These are phyloP conservation scores for Floccularia luteovirens DNA, from an alignment of 768 basidiomycete species.

Conservation along the genomic window DNA sequence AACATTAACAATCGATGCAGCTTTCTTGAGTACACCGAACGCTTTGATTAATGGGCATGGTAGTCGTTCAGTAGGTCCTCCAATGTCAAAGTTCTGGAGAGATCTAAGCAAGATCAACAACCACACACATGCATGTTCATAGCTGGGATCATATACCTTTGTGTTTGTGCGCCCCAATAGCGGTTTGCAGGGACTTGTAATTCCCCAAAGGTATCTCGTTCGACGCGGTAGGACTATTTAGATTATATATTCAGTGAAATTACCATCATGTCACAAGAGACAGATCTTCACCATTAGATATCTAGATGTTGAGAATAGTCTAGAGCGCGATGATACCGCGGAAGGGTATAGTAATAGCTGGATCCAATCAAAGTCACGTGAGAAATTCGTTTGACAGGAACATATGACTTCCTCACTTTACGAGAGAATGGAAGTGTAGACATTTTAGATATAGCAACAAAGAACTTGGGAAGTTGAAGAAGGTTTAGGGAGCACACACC, in stretches of 20 bases:
- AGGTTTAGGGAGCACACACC: too few relatives aligned
- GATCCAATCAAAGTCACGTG: slow-evolving; percentile 22
- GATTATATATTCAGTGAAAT: not conserved
- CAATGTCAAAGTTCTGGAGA: slow-evolving; percentile 97
- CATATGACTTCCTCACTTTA: not conserved
- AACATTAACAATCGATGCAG: slow-evolving; percentile 86
- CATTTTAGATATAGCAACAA: too few relatives aligned
- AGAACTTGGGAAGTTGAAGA: too few relatives aligned
- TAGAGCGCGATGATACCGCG: slow-evolving; percentile 10
- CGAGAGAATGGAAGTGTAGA: too few relatives aligned
- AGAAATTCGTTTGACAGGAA: slow-evolving; percentile 2
- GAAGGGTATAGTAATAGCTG: slow-evolving; percentile 17
- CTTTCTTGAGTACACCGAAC: slow-evolving; percentile 96
- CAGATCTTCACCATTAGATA: slow-evolving; percentile 17
- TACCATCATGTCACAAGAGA: too few relatives aligned
- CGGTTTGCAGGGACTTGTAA: slow-evolving; percentile 68
- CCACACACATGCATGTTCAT: too few relatives aligned
- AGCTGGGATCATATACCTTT: slow-evolving; percentile 57
- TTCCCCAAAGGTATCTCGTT: slow-evolving; percentile 95
- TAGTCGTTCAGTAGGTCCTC: slow-evolving; percentile 87
- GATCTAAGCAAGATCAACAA: slow-evolving; percentile 66
- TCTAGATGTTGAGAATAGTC: slow-evolving; percentile 24
- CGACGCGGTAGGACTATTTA: slow-evolving; percentile 46
- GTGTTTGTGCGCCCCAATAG: slow-evolving; percentile 99
- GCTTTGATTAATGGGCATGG: slow-evolving; percentile 96